phyloP scores from a whole-genome alignment of 352 stramenopile genomes.

The Pythium insidiosum region DNA sequence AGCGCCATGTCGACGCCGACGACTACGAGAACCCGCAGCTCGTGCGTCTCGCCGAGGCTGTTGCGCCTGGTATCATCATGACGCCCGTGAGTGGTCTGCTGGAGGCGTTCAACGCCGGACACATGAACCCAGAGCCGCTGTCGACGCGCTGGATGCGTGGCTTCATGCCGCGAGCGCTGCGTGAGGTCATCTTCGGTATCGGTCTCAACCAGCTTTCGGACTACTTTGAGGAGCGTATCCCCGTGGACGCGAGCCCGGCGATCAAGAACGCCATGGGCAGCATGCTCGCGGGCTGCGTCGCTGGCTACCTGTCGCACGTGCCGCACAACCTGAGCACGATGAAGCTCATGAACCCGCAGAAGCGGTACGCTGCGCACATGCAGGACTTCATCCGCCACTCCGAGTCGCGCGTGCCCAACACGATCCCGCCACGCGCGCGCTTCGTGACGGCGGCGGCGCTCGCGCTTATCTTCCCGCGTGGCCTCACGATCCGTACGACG shows the following conservation, averaged over 20 bases:
- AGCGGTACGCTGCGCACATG: conserved; percentile 78
- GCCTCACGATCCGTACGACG: conserved; percentile 83
- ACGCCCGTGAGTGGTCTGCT: conserved; percentile 89
- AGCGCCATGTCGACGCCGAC: conserved; percentile 82
- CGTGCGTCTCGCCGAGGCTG: conserved; percentile 70
- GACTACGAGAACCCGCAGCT: conserved; percentile 74
- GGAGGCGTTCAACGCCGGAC: conserved; percentile 89
- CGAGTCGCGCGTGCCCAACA: conserved; percentile 71
- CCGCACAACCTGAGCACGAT: conserved; percentile 95
- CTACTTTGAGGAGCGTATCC: conserved; percentile 90
- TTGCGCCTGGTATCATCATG: conserved; percentile 90
- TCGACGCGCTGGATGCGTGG: conserved; percentile 86
- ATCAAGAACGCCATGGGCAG: conserved; percentile 86
- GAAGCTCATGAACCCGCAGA: conserved; percentile 92
- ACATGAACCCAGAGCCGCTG: conserved; percentile 91
- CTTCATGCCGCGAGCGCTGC: conserved; percentile 70
- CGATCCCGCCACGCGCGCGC: conserved; percentile 61
- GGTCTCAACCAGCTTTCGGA: conserved; percentile 92
- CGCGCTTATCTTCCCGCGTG: conserved; percentile 82
- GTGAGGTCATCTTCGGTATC: conserved; percentile 92
- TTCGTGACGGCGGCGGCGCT: conserved; percentile 62
- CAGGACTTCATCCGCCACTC: conserved; percentile 78
- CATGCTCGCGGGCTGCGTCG: conserved; percentile 85
- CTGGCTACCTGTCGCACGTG: conserved; percentile 92
- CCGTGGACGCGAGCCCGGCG: conserved; percentile 48